Evolutionary conservation across 768 basidiomycete genomes (phyloP).

Genomic region (Leucosporidium scottii): DNA sequence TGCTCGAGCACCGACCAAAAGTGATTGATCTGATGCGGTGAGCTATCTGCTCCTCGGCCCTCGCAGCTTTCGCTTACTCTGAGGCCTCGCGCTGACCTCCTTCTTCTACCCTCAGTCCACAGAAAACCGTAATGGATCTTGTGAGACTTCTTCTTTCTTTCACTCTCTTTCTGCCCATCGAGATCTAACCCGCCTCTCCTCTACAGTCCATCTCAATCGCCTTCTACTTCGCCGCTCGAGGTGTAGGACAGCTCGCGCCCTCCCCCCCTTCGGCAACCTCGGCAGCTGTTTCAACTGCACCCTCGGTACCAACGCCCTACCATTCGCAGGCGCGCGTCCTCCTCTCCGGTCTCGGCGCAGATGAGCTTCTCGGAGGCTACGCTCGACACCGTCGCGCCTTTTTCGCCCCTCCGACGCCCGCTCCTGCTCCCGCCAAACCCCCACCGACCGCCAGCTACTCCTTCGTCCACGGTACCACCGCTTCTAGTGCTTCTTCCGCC

Average conservation of each 20-base stretch:
- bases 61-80: no score
- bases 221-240: constrained; percentile 85
- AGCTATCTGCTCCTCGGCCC: no score
- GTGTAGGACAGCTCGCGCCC: constrained; percentile 49
- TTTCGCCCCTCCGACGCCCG: constrained; percentile 31
- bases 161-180: background rate
- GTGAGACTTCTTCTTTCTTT: constrained; percentile 47
- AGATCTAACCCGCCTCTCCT: no score
- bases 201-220: constrained; percentile 80
- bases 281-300: background rate
- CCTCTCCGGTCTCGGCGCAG: constrained; percentile 85
- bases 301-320: constrained; percentile 50
- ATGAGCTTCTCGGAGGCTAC: constrained; percentile 92
- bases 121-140: constrained; percentile 81
- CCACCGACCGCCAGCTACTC: background rate
- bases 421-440: background rate
- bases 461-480: background rate
- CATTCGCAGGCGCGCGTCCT: constrained; percentile 70
- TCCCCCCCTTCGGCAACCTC: background rate
- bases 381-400: constrained; percentile 76
- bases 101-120: constrained; percentile 44
- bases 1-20: constrained; percentile 49
- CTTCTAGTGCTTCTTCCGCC: background rate
- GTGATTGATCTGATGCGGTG: constrained; percentile 65
- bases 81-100: no score